Evolutionary conservation across 2,329 filamentous ascomycete species (phyloP), one percentile per base, ranked within the genome.

Genomic region (Ophiocordyceps australis): DNA sequence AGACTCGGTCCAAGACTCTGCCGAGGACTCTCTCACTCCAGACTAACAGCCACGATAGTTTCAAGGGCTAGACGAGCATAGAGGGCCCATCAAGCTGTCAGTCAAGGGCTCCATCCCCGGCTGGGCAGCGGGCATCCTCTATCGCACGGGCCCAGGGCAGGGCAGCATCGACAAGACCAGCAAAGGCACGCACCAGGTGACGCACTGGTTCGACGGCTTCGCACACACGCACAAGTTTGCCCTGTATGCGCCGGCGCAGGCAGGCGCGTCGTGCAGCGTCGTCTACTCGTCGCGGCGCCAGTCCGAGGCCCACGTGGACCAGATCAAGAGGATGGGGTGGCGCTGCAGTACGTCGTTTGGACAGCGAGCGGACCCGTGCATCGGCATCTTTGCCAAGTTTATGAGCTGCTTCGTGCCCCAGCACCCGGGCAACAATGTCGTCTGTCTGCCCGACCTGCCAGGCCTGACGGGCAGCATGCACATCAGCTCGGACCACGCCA

Each of bases 121-220:
- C 2, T 85, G 77, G 57, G 69, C 69, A 4, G 70, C 75, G 3
- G 81, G 81, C 2, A 58, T 65, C 2, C 57, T 89, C 1, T 86
- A 74, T 45, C 65, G 80, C 14, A 83, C 75, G 0, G 80, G 81
- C 0, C 77, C 78, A 0, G 76, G 78, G 1, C 59, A 65, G 16
- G 67, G 64, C 43, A 62, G 62, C 20, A 50, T 82, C 4, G 56
- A 71, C n/a, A 44, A 52, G 22, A 70, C 67, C 1, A 48, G 64
- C 3, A 56, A 57, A 4, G 68, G 70, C n/a, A 65, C 58, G 0
- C 72, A 73, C 38, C 54, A 59, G 17, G 57, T 74, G 9, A 65
- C 60, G 2, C 79, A 89, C 45, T 89, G 80, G 80, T 89, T 89
- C 36, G 81, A 89, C 42, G 76, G 76, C 5, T 70, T 82, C 30